phyloP scores from a whole-genome alignment of 1,284 basidiomycete genomes.

The Cutaneotrichosporon cutaneum region DNA sequence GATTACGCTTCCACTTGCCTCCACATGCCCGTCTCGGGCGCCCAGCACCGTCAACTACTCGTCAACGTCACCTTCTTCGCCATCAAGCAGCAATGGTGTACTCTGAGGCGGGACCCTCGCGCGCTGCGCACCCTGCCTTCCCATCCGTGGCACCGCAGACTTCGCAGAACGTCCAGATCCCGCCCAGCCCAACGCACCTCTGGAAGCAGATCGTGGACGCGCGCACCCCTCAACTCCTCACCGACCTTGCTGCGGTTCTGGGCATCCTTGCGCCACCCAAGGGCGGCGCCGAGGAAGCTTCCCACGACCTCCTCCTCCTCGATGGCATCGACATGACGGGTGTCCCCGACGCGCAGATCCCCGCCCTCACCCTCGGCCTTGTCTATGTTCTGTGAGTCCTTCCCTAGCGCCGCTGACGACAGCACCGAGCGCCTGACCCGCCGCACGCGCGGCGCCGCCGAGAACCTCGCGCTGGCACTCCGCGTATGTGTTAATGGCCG shows the following conservation, averaged over 20 bases:
- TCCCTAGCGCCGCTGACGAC: neutral
- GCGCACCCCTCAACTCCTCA: neutral
- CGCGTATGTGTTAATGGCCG: conserved; percentile 21
- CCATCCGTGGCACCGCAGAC: neutral
- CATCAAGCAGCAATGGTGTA: neutral
- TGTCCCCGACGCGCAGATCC: conserved; percentile 24
- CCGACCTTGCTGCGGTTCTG: neutral
- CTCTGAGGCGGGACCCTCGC: neutral
- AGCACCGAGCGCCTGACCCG: conserved; percentile 14
- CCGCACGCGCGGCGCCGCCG: neutral
- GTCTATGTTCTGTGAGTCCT: conserved; percentile 40
- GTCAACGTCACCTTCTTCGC: neutral
- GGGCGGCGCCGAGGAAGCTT: neutral
- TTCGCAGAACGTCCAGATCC: neutral
- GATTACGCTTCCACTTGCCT: neutral
- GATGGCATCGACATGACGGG: conserved; percentile 18
- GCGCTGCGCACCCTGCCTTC: conserved; percentile 7
- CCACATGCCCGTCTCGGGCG: neutral
- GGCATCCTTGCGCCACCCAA: neutral
- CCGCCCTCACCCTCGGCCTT: conserved; percentile 27
- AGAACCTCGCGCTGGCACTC: conserved; percentile 20
- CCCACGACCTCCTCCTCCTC: neutral
- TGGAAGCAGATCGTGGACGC: conserved; percentile 10
- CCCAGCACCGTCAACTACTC: neutral
- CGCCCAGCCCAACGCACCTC: neutral